Conservation (phyloP, 257 asterid genomes). For the Jaltomata sinuosa region DNA sequence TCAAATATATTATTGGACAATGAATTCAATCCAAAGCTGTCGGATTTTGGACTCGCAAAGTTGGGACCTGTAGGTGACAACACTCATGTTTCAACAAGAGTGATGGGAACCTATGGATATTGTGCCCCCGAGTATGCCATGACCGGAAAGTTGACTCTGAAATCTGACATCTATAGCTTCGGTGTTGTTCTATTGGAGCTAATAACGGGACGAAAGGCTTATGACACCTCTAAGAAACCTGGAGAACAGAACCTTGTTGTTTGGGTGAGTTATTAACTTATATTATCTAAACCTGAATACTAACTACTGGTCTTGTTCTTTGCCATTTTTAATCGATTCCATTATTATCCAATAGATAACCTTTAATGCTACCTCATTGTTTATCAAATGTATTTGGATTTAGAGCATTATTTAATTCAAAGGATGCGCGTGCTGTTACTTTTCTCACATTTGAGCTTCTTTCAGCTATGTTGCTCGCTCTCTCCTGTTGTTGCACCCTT, state of each 20-base stretch:
- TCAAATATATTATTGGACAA: conserved; percentile 76
- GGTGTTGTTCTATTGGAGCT: conserved; percentile 89
- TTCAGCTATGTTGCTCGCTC: background rate
- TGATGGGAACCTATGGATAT: conserved; percentile 90
- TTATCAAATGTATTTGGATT: background rate
- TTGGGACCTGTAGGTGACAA: conserved; percentile 88
- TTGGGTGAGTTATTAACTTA: conserved; percentile 71
- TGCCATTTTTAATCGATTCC: background rate
- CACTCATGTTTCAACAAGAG: conserved; percentile 88
- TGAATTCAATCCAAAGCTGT: conserved; percentile 68
- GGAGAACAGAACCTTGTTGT: conserved; percentile 73
- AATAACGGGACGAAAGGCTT: conserved; percentile 71
- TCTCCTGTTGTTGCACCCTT: background rate
- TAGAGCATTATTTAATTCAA: background rate
- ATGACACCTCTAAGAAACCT: conserved; percentile 31
- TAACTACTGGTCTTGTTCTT: background rate
- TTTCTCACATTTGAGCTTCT: background rate
- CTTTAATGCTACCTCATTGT: background rate
- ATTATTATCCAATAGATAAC: background rate
- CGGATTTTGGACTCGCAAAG: conserved; percentile 90
- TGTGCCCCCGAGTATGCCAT: conserved; percentile 90
- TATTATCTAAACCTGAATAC: background rate
- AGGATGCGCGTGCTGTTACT: background rate
- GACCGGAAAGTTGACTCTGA: conserved; percentile 80
- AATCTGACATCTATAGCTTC: conserved; percentile 86